phyloP scores from a whole-genome alignment of 2,329 filamentous ascomycete species.

The Thermomyces lanuginosus region DNA sequence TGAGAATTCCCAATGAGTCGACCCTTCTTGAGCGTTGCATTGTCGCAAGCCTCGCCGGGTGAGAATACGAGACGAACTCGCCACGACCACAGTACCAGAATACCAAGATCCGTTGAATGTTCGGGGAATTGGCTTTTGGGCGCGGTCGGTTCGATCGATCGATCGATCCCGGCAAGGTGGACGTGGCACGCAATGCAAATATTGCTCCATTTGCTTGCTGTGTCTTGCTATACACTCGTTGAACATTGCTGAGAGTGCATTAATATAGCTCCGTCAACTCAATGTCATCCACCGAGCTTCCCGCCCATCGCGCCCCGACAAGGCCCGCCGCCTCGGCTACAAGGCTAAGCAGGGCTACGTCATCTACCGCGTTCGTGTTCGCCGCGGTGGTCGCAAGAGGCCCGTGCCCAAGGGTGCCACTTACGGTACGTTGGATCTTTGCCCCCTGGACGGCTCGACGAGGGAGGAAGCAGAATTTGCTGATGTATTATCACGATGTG shows the following conservation, averaged over 20 bases:
- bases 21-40: too few species aligned
- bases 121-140: too few species aligned
- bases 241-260: conserved; percentile 99
- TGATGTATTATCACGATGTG: conserved; percentile 9
- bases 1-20: conserved; percentile 27
- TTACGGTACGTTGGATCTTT: conserved; percentile 52
- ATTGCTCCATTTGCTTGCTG: conserved; percentile 22
- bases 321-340: conserved; percentile 99
- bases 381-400: conserved; percentile 96
- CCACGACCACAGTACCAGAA: too few species aligned
- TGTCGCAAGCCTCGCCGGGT: too few species aligned
- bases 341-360: conserved; percentile 99
- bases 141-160: too few species aligned
- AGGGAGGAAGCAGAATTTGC: conserved; percentile 5
- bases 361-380: conserved; percentile 97
- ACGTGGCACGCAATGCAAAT: conserved; percentile 31
- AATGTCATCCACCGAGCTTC: conserved; percentile 99
- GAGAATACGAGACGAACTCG: too few species aligned
- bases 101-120: too few species aligned
- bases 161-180: conserved; percentile 19
- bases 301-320: conserved; percentile 95
- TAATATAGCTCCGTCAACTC: conserved; percentile 99
- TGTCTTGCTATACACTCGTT: conserved; percentile 94
- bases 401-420: conserved; percentile 95
- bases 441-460: neutral